Base-by-base conservation (phyloP, 441 rosid species). In the Omphalea diandra region DNA sequence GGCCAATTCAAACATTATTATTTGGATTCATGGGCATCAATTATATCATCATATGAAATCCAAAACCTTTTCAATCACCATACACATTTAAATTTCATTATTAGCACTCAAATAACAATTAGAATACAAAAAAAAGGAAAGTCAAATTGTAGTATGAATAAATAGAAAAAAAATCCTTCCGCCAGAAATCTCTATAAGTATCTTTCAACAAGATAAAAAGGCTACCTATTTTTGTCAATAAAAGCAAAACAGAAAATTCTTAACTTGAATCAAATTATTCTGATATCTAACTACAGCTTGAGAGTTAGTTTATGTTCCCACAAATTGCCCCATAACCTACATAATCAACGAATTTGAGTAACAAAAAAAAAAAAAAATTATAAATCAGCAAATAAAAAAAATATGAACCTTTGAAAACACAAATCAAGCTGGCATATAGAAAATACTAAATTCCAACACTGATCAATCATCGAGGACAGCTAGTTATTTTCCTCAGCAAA, bases 181-280 rank as follows among this genome's bases (percentile, higher is more conserved):
- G 15, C 36, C 5, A 35, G 64, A 60, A n/a, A 35, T 7, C 17
- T 35, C n/a, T 36, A 36, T n/a, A 8, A 20, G 36, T 35, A 29
- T n/a, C 31, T 43, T 63, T 44, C 67, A 44, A 44, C 36, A 44
- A 63, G 67, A 38, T 27, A 43, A 15, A 29, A 63, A 26, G 17
- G 36, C 54, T 44, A 63, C 67, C 67, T 44, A 33, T 31, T 63
- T 63, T 6, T n/a, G 27, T 63, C n/a, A 17, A 49, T 49, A 27
- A 20, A 27, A 44, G 53, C 35, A 10, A 63, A 63, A 27, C 54
- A 5, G 12, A 6, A 26, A 63, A 11, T 38, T 33, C 54, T 33
- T 44, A 33, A 1, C 24, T 27, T 17, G 15, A 63, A 44, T 44
- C 52, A 2, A 32, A 43, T 29, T 63, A 27, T 12, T 63, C 5